Percentiles rank a stretch among this genome's conserved stretches.
These are phyloP conservation scores for Ambrosiella beaveri DNA, from an alignment of 2,329 filamentous ascomycete genomes.

Conservation along the genomic window DNA sequence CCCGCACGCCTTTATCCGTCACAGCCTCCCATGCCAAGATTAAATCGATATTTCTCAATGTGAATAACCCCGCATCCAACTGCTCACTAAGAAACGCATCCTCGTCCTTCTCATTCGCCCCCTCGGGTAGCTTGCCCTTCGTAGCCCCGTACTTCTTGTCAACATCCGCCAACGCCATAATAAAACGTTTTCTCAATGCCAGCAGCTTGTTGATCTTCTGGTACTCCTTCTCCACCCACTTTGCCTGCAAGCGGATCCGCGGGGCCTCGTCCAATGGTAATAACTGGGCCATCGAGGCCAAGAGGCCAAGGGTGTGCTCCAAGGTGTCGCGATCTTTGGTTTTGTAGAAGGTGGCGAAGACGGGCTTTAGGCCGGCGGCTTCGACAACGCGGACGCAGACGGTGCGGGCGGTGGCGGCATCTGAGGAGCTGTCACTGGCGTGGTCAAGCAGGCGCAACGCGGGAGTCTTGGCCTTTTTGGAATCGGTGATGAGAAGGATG, in stretches of 20 bases:
- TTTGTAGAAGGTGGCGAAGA: slow-evolving; percentile 82
- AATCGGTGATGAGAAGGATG: slow-evolving; percentile 80
- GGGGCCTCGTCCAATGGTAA: slow-evolving; percentile 61
- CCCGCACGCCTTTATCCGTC: slow-evolving; percentile 62
- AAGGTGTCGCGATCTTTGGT: slow-evolving; percentile 50
- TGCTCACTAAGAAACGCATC: slow-evolving; percentile 58
- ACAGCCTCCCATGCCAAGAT: slow-evolving; percentile 81
- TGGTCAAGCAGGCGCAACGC: slow-evolving; percentile 75
- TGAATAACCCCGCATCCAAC: slow-evolving; percentile 72
- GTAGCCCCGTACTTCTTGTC: slow-evolving; percentile 27
- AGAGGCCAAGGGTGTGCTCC: slow-evolving; percentile 73
- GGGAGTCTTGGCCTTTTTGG: slow-evolving; percentile 58
- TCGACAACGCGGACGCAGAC: slow-evolving; percentile 67
- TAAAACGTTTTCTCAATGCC: slow-evolving; percentile 53
- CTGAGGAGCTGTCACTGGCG: slow-evolving; percentile 28
- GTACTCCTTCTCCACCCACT: slow-evolving; percentile 91
- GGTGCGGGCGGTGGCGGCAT: slow-evolving; percentile 28
- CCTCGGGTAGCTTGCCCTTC: slow-evolving; percentile 11
- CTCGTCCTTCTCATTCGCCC: slow-evolving; percentile 35
- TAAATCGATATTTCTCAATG: slow-evolving; percentile 66
- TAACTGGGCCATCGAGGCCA: slow-evolving; percentile 63
- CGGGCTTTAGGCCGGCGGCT: slow-evolving; percentile 63
- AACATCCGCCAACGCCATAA: slow-evolving; percentile 40
- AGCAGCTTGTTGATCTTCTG: slow-evolving; percentile 64
- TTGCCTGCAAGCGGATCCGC: slow-evolving; percentile 71